Percentiles rank a stretch among this genome's conserved stretches.
phyloP scores from a whole-genome alignment of 2,329 filamentous ascomycete genomes.

The Hymenoscyphus linearis region DNA sequence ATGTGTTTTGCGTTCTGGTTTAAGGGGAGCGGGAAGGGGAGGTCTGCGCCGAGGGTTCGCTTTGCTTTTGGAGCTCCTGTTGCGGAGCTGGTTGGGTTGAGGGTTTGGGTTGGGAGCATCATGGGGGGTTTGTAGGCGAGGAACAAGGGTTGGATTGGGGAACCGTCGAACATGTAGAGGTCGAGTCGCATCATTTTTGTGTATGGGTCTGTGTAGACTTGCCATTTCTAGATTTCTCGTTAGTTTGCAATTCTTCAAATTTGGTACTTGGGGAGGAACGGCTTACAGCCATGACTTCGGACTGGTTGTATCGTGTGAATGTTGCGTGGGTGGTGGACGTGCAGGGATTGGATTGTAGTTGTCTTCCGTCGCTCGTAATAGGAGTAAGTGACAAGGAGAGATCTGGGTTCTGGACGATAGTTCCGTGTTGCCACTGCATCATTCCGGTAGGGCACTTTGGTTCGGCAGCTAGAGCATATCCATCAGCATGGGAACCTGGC shows the following conservation, averaged over 20 bases:
- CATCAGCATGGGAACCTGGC: constrained; percentile 9
- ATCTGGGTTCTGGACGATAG: constrained; percentile 49
- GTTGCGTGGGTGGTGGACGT: constrained; percentile 39
- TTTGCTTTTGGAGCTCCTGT: constrained; percentile 36
- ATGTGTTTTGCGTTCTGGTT: constrained; percentile 30
- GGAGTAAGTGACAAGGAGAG: constrained; percentile 56
- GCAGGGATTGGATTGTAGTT: constrained; percentile 62
- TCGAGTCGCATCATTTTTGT: constrained; percentile 58
- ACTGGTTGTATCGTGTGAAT: constrained; percentile 64
- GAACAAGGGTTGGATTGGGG: constrained; percentile 64
- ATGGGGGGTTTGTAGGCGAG: constrained; percentile 56
- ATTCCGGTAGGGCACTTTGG: constrained; percentile 59
- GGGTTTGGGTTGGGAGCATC: constrained; percentile 64
- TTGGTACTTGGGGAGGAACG: background rate
- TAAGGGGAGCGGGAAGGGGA: constrained; percentile 26
- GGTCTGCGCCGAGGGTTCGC: constrained; percentile 21
- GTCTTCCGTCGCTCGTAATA: constrained; percentile 60
- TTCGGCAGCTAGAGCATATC: constrained; percentile 41
- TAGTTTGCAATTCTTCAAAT: background rate
- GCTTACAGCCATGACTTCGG: constrained; percentile 55
- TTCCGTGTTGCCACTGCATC: constrained; percentile 71
- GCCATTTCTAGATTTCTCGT: constrained; percentile 30
- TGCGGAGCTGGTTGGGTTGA: constrained; percentile 47
- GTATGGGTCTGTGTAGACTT: constrained; percentile 50
- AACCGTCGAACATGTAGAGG: constrained; percentile 57